Evolutionary conservation across 805 yeast genomes (phyloP).

Genomic region (Candida ipomoeae): DNA sequence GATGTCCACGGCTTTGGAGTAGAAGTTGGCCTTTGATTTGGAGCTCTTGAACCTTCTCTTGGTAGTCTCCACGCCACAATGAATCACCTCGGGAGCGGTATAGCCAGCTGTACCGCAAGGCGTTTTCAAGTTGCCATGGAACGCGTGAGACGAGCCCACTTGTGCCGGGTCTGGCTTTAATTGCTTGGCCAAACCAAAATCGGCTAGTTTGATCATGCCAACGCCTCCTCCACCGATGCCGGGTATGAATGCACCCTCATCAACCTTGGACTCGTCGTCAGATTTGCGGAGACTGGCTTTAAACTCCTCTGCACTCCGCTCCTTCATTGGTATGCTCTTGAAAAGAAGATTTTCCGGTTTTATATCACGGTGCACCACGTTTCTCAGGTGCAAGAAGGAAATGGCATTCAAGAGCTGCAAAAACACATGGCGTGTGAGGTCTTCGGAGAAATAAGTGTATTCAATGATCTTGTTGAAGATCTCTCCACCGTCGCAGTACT

Average conservation of each 20-base stretch:
- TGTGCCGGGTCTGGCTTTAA: conserved; percentile 57
- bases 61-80: conserved; percentile 59
- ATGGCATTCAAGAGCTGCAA: conserved; percentile 62
- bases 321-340: conserved; percentile 48
- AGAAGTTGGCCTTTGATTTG: conserved; percentile 27
- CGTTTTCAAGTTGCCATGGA: conserved; percentile 66
- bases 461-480: conserved; percentile 64
- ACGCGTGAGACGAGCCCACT: conserved; percentile 3
- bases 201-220: conserved; percentile 87
- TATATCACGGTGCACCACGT: conserved; percentile 79
- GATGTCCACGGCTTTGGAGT: conserved; percentile 94
- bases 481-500: conserved; percentile 74
- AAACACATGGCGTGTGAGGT: conserved; percentile 59
- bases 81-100: conserved; percentile 96
- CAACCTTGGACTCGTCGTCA: conserved; percentile 69
- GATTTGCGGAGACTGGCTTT: conserved; percentile 47
- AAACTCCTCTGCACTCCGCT: conserved; percentile 40
- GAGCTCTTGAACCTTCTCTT: conserved; percentile 14
- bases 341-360: conserved; percentile 76
- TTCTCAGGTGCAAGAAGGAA: conserved; percentile 66
- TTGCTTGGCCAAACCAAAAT: conserved; percentile 91
- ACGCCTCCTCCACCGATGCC: conserved; percentile 91
- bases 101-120: conserved; percentile 99
- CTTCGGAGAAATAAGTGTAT: conserved; percentile 62
- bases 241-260: conserved; percentile 81